A percentile compares a stretch with the other conserved stretches of the same genome.
Conservation (phyloP, 2,329 filamentous ascomycete species). For the Lachnellula cervina region DNA sequence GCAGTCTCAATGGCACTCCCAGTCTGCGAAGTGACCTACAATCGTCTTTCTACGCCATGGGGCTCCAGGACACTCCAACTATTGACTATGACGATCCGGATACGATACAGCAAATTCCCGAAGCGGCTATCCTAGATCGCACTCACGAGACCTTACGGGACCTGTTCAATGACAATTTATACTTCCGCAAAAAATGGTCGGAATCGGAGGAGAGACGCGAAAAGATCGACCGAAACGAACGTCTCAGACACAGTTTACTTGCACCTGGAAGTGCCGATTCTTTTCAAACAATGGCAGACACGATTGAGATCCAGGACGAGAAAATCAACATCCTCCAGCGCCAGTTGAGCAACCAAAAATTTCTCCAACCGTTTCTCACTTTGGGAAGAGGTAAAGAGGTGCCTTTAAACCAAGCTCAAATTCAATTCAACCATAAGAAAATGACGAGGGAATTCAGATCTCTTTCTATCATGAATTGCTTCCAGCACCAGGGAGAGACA, state of each 20-base stretch:
- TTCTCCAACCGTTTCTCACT: not conserved
- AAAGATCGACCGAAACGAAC: not conserved
- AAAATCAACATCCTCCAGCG: not conserved
- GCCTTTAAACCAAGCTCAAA: not conserved
- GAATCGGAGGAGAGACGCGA: not conserved
- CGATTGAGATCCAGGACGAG: not conserved
- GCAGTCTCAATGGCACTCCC: too few relatives aligned
- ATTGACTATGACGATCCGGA: not conserved
- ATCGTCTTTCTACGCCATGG: too few relatives aligned
- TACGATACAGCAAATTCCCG: not conserved
- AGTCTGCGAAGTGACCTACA: too few relatives aligned
- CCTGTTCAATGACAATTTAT: slow-evolving; percentile 1
- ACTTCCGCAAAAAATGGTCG: slow-evolving; percentile 3
- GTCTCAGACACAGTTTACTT: not conserved
- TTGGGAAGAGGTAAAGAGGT: slow-evolving; percentile 1
- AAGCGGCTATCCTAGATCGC: not conserved
- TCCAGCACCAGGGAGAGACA: too few relatives aligned
- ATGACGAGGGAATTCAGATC: not conserved
- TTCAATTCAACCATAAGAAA: not conserved
- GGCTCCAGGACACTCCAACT: not conserved
- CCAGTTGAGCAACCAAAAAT: slow-evolving; percentile 1
- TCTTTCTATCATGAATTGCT: not conserved
- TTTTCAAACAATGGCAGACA: not conserved
- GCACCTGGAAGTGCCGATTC: not conserved
- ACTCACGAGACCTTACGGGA: not conserved